Percentiles rank a stretch among this genome's conserved stretches.
Conservation (phyloP, 352 stramenopile species). For the Pythium plurisporium region DNA sequence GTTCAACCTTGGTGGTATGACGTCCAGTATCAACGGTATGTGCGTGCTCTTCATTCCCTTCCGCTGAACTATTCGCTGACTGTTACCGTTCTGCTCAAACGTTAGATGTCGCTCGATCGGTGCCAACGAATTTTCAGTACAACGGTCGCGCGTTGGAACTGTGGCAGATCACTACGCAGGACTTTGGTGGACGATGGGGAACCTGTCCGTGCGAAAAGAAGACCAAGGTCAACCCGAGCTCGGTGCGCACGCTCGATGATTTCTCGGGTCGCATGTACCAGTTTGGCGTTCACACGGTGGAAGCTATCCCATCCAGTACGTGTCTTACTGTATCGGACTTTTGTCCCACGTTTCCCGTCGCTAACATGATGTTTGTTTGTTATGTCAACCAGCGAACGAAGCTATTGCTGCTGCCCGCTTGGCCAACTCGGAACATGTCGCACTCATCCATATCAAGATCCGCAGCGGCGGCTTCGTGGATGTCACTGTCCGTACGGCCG, state of each 20-base stretch:
- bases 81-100: too few species aligned
- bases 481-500: constrained; percentile 78
- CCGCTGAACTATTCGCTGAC: too few species aligned
- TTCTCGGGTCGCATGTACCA: constrained; percentile 77
- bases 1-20: constrained; percentile 70
- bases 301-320: constrained; percentile 83
- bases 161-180: constrained; percentile 85
- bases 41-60: too few species aligned
- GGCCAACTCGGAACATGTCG: constrained; percentile 76
- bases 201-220: constrained; percentile 83
- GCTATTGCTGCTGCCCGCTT: constrained; percentile 78
- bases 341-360: too few species aligned
- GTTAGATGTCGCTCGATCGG: constrained; percentile 38
- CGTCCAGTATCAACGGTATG: constrained; percentile 67
- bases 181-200: constrained; percentile 83
- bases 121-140: constrained; percentile 58
- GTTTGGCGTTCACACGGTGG: constrained; percentile 79
- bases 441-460: constrained; percentile 85
- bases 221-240: constrained; percentile 75
- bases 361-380: not conserved
- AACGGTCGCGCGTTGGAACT: constrained; percentile 73
- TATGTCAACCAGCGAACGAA: constrained; percentile 68
- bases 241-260: constrained; percentile 76
- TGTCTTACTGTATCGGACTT: constrained; percentile 1
- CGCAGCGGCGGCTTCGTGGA: constrained; percentile 79